Evolutionary conservation across 2,329 filamentous ascomycete species (phyloP).

Genomic region (Aspergillus sp.): DNA sequence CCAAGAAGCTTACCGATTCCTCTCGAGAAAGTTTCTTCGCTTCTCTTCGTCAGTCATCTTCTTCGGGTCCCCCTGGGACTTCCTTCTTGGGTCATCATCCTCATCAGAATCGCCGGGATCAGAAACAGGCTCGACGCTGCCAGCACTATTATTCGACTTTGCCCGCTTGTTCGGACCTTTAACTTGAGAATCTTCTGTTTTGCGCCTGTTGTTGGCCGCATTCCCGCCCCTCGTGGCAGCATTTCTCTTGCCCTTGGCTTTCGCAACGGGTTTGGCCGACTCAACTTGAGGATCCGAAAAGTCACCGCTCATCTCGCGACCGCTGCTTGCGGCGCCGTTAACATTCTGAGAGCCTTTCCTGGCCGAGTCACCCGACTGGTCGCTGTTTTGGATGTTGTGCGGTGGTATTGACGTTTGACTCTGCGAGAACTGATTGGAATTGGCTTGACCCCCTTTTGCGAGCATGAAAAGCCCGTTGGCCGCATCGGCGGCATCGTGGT

Average conservation of each 20-base stretch:
- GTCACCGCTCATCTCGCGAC: conserved; percentile 60
- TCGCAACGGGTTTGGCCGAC: conserved; percentile 54
- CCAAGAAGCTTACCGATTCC: conserved; percentile 67
- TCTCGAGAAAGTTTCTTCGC: conserved; percentile 91
- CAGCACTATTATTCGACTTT: conserved; percentile 48
- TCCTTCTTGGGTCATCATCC: conserved; percentile 38
- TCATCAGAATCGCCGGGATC: conserved; percentile 46
- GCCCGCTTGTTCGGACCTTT: conserved; percentile 67
- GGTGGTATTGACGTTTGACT: conserved; percentile 43
- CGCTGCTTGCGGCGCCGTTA: conserved; percentile 45
- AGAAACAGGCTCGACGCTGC: conserved; percentile 28
- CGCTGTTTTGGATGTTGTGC: conserved; percentile 44
- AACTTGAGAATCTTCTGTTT: conserved; percentile 60
- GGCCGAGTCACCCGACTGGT: conserved; percentile 38
- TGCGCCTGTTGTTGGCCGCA: conserved; percentile 60
- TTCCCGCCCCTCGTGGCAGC: conserved; percentile 37
- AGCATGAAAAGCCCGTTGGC: conserved; percentile 91
- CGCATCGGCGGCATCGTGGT: conserved; percentile 84
- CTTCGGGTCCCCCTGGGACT: conserved; percentile 47
- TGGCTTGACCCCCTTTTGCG: conserved; percentile 54
- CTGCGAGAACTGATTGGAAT: conserved; percentile 47
- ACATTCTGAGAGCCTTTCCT: conserved; percentile 33
- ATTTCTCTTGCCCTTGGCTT: conserved; percentile 61
- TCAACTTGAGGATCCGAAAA: conserved; percentile 64
- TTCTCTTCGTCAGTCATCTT: conserved; percentile 99